phyloP scores from a whole-genome alignment of 305 asterid genomes.

The Fraxinus latifolia region DNA sequence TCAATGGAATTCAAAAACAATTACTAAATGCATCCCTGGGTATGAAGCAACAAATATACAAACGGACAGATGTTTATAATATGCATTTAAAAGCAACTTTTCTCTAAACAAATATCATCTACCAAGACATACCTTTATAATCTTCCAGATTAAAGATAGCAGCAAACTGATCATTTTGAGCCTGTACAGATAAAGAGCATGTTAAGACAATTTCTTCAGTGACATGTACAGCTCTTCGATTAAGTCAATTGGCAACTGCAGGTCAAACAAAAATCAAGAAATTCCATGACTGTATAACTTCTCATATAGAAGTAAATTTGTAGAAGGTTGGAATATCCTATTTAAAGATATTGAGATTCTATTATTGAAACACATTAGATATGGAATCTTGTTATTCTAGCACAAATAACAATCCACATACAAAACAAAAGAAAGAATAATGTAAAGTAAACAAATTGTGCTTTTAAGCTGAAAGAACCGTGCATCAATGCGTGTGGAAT shows the following conservation, averaged over 20 bases:
- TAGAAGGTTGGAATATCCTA: background rate
- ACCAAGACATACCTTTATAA: conserved; percentile 66
- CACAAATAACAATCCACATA: background rate
- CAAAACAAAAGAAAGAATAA: background rate
- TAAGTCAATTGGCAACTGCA: background rate
- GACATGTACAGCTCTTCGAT: conserved; percentile 6
- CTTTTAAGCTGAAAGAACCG: background rate
- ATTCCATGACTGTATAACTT: background rate
- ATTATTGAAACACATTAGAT: background rate
- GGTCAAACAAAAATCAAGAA: background rate
- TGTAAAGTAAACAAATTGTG: background rate
- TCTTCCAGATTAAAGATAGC: conserved; percentile 87
- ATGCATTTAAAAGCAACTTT: background rate
- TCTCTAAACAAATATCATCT: background rate
- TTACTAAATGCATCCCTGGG: background rate
- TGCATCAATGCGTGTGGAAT: background rate
- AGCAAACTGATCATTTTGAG: conserved; percentile 77
- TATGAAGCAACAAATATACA: conserved; percentile 7
- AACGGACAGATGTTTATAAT: background rate
- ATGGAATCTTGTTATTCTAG: background rate
- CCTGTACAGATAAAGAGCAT: conserved; percentile 42
- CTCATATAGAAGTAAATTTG: background rate
- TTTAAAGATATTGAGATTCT: background rate
- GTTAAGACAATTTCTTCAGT: conserved; percentile 14
- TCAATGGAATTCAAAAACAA: background rate